Base-by-base conservation (phyloP, 2,329 filamentous ascomycete genomes). In the Aspergillus carbonarius region DNA sequence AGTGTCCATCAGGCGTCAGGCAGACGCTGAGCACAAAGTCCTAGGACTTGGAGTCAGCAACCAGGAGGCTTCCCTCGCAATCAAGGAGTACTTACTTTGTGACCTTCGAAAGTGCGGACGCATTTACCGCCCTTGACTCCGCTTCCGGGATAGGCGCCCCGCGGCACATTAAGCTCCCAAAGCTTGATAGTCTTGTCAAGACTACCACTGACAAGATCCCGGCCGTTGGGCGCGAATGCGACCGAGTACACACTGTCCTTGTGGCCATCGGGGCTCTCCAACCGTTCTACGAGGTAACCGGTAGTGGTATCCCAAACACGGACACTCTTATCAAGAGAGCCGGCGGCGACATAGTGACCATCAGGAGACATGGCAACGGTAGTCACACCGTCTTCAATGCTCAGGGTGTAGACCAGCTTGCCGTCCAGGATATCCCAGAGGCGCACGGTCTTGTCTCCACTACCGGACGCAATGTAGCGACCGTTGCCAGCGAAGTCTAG, bases 121-220 rank as follows among this genome's bases (percentile, higher is more conserved):
- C 95, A 98, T 75, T 96, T 92, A 68, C 95, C 93, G 35, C 90
- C 89, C 81, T 95, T 96, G 8, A 88, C 84, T 32, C 83, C 86
- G 46, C 85, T 83, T 71, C 84, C 86, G 48, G 86, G 83, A 59
- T 87, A 83, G 68, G 88, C 85, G 66, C 83, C 82, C 67, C 90
- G 85, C 46, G 88, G 85, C 20, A 89, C 85, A 56, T 85, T 88
- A 52, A 99, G 84, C 80, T 97, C 93, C 93, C 95, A 99, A 89
- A 98, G 96, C 82, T 97, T 96, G 82, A 98, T 98, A 0, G 93
- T 98, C 83, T 96, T 96, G 75, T 99, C 95, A 67, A 98, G 81
- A 83, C 90, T 96, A 63, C 95, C 95, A 69, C 90, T 96, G 71
- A 98, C 93, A 40, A 99, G 87, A 66, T 96, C 91, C 69, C 92